Evolutionary conservation across 768 basidiomycete species (phyloP), one percentile per base, ranked within the genome.

Genomic region (Chalciporus pseudorubinellus): DNA sequence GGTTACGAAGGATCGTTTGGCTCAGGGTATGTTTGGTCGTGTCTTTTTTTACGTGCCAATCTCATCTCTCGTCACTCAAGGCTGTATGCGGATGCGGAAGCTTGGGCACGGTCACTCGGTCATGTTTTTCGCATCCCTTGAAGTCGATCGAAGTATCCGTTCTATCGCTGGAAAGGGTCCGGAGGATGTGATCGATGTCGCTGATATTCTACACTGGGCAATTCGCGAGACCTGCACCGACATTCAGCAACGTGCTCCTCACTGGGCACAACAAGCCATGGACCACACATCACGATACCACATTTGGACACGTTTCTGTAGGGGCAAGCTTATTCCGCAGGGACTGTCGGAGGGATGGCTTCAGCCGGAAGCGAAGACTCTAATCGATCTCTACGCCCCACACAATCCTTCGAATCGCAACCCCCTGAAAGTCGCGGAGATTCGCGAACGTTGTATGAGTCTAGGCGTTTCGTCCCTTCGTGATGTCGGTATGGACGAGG

Each of bases 61-160:
- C 20, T 14, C 6, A 26, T 46, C n/a, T 43, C 19, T 14, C 31
- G 28, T 6, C 13, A 60, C 67, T 66, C 6, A 4, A 77, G 77
- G 76, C 2, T 78, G 77, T 47, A 79, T 78, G 77, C 66, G 77
- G 7, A 77, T 79, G 77, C 67, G 77, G 9, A 68, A 70, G 56
- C 67, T 78, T 1, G 77, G 77, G 18, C 53, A 62, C 14, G 74
- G 73, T 0, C 77, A 79, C 47, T 73, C 76, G 6, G 61, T 77
- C n/a, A 58, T 73, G n/a, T n/a, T n/a, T n/a, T n/a, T n/a, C n/a
- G n/a, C n/a, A n/a, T n/a, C n/a, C n/a, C n/a, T n/a, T n/a, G 74
- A 77, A 41, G 65, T 77, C 6, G 70, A 73, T 46, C 51, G 56
- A 31, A 44, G 50, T 0, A 77, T 78, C 46, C 70, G 72, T 29